Evolutionary conservation across 164 flowering plant species (phyloP).

Genomic region (Euptelea pleiosperma): DNA sequence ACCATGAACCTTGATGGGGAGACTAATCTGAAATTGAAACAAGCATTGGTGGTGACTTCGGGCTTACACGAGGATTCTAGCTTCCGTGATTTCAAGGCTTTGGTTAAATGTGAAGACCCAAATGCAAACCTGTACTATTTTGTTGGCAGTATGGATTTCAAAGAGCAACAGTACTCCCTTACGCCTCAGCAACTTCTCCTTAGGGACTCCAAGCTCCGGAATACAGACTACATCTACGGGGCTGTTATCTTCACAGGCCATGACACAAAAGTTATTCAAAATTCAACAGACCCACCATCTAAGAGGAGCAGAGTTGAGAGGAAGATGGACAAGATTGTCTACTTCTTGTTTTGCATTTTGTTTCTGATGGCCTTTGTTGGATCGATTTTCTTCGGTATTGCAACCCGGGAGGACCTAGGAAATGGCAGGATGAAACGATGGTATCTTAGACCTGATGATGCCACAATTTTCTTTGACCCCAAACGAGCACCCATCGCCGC

Average conservation of each 20-base stretch:
- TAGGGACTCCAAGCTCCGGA: conserved; percentile 86
- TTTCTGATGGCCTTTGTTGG: conserved; percentile 55
- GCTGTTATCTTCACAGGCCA: conserved; percentile 87
- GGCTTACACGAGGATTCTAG: conserved; percentile 44
- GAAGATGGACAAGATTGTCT: conserved; percentile 78
- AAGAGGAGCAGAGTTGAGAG: conserved; percentile 86
- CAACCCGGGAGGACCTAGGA: conserved; percentile 54
- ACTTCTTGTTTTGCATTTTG: conserved; percentile 56
- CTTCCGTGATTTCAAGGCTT: conserved; percentile 56
- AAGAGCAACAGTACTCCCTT: conserved; percentile 60
- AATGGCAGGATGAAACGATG: conserved; percentile 61
- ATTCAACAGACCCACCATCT: conserved; percentile 81
- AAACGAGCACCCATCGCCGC: conserved; percentile 60
- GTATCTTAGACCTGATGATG: conserved; percentile 75
- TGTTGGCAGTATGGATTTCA: conserved; percentile 74
- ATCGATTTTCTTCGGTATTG: conserved; percentile 69
- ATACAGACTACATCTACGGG: conserved; percentile 83
- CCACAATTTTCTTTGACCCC: conserved; percentile 62
- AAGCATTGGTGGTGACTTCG: conserved; percentile 75
- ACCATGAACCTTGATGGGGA: conserved; percentile 99
- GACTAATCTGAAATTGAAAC: conserved; percentile 88
- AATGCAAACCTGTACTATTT: conserved; percentile 84
- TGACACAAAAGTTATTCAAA: conserved; percentile 92
- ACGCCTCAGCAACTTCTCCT: conserved; percentile 84
- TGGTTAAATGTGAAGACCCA: conserved; percentile 88